Evolutionary conservation across 768 basidiomycete species (phyloP), one percentile per base, ranked within the genome.

Genomic region (Pulveroboletus sp.): DNA sequence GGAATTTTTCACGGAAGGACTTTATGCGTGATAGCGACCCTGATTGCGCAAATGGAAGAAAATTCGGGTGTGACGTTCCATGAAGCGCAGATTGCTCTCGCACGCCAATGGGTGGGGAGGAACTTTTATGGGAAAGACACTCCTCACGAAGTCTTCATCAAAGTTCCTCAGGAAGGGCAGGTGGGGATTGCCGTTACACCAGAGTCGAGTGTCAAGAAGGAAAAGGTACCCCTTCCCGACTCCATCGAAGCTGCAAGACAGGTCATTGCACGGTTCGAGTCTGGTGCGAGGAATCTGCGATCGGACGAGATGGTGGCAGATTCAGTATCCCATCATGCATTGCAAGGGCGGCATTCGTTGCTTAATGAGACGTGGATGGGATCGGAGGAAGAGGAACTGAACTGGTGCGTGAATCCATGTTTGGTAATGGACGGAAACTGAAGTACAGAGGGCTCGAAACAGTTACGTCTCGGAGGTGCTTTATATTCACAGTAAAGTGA

Each of bases 401-500:
- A 83, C 56, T 81, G 85, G 77, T 92, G 67, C 57, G 86, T 85
- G 17, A 58, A 43, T 32, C 37, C 35, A 14, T 37, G 51, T 52
- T 41, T n/a, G 18, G n/a, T 42, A 36, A 31, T 11, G 32, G 3
- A 28, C 28, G 38, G n/a, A 24, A 14, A 26, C 51, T 61, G 21
- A 61, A 50, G 21, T 21, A 21, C 21, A 2, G 21, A 21, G 21
- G 49, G 49, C 10, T 2, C 0, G 59, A 32, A n/a, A 26, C 54
- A 86, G 86, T 46, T 91, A 89, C 68, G 81, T 89, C 17, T 82
- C 85, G n/a, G 86, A 90, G 69, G 54, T 87, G 57, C 69, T 86
- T 18, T 92, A 92, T 58, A 91, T 93, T 51, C 90, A 93, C 64
- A 82, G 81, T 21, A 93, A 93, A 73, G 65, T 95, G 24, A 95